phyloP scores from a whole-genome alignment of 2,329 filamentous ascomycete genomes.

The Magnaporthiopsis rhizophila region DNA sequence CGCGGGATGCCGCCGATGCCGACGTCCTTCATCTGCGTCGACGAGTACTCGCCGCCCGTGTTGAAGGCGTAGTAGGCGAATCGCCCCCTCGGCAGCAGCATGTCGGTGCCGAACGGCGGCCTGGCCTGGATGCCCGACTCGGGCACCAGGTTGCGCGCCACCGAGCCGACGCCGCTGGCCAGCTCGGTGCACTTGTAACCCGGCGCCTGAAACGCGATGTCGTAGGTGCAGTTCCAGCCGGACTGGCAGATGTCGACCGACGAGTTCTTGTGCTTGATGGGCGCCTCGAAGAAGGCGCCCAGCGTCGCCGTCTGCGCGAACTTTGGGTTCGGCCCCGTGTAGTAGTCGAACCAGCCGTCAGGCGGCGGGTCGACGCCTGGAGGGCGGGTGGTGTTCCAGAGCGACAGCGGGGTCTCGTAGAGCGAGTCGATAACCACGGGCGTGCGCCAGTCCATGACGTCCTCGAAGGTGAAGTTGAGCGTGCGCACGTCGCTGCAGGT shows the following conservation, averaged over 20 bases:
- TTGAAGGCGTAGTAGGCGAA: constrained; percentile 25
- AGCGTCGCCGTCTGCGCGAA: constrained; percentile 14
- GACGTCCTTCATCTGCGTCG: constrained; percentile 20
- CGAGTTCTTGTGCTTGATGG: constrained; percentile 20
- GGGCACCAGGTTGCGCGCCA: constrained; percentile 14
- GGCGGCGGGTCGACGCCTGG: constrained; percentile 13
- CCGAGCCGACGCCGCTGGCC: constrained; percentile 21
- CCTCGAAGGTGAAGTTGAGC: constrained; percentile 21
- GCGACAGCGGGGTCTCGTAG: constrained; percentile 17
- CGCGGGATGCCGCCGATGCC: constrained; percentile 23
- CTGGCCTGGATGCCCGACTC: constrained; percentile 19
- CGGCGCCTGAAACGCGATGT: constrained; percentile 26
- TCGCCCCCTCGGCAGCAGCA: constrained; percentile 24
- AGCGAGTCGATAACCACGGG: constrained; percentile 14
- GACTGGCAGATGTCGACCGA: constrained; percentile 26
- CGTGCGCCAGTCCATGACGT: constrained; percentile 18
- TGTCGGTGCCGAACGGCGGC: constrained; percentile 23
- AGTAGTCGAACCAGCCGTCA: constrained; percentile 21
- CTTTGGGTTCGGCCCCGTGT: constrained; percentile 15
- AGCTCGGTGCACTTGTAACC: constrained; percentile 30
- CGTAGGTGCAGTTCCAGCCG: constrained; percentile 32
- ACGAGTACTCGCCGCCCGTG: constrained; percentile 25
- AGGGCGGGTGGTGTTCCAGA: constrained; percentile 18
- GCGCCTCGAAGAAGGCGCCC: constrained; percentile 16
- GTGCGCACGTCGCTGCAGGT: constrained; percentile 18